These are phyloP conservation scores for Citrus inodora DNA, from an alignment of 345 rosid genomes.

Conservation along the genomic window DNA sequence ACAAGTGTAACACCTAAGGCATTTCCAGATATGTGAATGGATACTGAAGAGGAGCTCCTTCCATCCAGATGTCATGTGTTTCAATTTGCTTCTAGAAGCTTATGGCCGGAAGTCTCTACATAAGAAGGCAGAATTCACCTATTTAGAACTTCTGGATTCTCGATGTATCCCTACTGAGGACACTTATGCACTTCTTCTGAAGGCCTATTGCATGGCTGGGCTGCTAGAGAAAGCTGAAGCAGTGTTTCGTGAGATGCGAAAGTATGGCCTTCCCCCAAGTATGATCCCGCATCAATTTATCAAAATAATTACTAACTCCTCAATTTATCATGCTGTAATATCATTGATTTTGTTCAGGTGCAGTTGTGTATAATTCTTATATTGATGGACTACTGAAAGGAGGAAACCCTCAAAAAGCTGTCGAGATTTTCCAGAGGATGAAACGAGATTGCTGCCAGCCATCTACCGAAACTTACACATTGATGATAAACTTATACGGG, in stretches of 20 bases:
- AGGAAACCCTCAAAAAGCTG: constrained; percentile 57
- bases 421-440: constrained; percentile 70
- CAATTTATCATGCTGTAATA: not conserved
- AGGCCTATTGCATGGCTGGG: constrained; percentile 66
- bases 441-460: constrained; percentile 63
- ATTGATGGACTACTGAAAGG: constrained; percentile 79
- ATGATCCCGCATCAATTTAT: constrained; percentile 21
- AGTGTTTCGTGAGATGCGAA: constrained; percentile 72
- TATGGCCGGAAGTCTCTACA: constrained; percentile 64
- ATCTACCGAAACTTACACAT: constrained; percentile 73
- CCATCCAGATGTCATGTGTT: constrained; percentile 76
- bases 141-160: constrained; percentile 71
- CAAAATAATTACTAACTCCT: not conserved
- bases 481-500: constrained; percentile 86
- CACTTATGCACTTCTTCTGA: constrained; percentile 84
- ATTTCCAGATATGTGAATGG: constrained; percentile 80
- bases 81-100: constrained; percentile 87
- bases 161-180: constrained; percentile 84
- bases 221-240: constrained; percentile 67
- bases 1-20: constrained; percentile 3
- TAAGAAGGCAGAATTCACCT: constrained; percentile 66
- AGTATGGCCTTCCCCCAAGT: constrained; percentile 72
- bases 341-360: constrained; percentile 38
- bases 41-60: constrained; percentile 74
- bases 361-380: constrained; percentile 71